phyloP scores from a whole-genome alignment of 768 basidiomycete species.

The Pholiota conissans region DNA sequence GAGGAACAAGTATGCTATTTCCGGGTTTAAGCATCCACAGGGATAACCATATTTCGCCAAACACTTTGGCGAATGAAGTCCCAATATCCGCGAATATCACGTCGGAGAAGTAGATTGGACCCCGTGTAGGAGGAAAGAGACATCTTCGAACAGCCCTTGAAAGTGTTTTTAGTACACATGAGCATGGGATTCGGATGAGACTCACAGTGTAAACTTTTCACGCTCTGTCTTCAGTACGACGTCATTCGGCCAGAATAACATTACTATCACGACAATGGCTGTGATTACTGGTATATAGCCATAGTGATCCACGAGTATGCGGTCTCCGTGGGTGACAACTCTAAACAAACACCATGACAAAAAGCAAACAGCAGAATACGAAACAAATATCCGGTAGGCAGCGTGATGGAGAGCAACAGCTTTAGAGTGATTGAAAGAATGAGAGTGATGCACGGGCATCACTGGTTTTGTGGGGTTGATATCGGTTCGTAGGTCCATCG shows the following conservation, averaged over 20 bases:
- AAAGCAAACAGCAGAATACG: conserved; percentile 62
- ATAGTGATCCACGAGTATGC: conserved; percentile 66
- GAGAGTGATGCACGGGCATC: conserved; percentile 26
- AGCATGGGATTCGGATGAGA: too few relatives aligned
- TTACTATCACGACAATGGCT: conserved; percentile 52
- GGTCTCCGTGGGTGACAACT: conserved; percentile 54
- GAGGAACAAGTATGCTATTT: conserved; percentile 67
- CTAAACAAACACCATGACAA: conserved; percentile 72
- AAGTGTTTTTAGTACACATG: too few relatives aligned
- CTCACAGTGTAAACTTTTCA: conserved; percentile 77
- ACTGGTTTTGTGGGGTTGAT: conserved; percentile 24
- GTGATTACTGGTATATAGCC: conserved; percentile 77
- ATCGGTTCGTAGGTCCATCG: conserved; percentile 63
- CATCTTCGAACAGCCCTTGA: conserved; percentile 77
- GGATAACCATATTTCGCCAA: conserved; percentile 93
- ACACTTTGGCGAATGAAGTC: conserved; percentile 95
- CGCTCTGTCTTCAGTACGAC: conserved; percentile 70
- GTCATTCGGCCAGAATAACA: conserved; percentile 68
- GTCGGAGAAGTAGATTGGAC: conserved; percentile 83
- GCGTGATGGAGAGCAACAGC: conserved; percentile 52
- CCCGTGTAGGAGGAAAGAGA: conserved; percentile 57
- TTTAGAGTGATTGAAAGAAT: conserved; percentile 34
- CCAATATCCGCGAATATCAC: conserved; percentile 93
- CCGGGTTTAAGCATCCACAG: conserved; percentile 84
- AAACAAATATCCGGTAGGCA: conserved; percentile 65